Percentiles rank a stretch among this genome's conserved stretches.
Conservation (phyloP, 805 yeast species). For the Blastobotrys americana region DNA sequence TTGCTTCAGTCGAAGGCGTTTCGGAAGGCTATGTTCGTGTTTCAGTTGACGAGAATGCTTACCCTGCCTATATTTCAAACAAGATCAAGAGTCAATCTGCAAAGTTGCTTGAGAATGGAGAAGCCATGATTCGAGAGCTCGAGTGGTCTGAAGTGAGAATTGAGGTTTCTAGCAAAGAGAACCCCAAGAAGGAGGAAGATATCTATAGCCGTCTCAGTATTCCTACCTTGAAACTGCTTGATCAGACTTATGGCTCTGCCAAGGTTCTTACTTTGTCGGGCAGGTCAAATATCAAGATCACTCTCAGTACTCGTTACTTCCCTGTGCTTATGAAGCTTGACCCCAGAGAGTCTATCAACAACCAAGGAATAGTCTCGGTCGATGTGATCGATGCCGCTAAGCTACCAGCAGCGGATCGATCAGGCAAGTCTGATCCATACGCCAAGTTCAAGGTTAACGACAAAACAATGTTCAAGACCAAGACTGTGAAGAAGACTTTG, state of each 20-base stretch:
- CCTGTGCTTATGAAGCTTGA: slow-evolving; percentile 66
- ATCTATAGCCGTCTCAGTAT: slow-evolving; percentile 54
- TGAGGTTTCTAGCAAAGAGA: slow-evolving; percentile 50
- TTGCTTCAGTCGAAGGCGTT: slow-evolving; percentile 52
- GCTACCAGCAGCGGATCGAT: slow-evolving; percentile 78
- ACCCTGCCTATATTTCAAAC: slow-evolving; percentile 53
- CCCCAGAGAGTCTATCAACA: slow-evolving; percentile 62
- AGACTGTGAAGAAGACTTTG: slow-evolving; percentile 76
- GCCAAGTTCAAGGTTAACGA: slow-evolving; percentile 62
- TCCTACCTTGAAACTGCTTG: slow-evolving; percentile 59
- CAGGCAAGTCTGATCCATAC: slow-evolving; percentile 93
- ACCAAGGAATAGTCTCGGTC: slow-evolving; percentile 63
- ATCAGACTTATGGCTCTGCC: slow-evolving; percentile 58
- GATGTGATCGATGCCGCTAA: slow-evolving; percentile 57
- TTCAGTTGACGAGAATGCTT: slow-evolving; percentile 69
- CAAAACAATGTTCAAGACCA: slow-evolving; percentile 59
- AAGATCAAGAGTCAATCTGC: slow-evolving; percentile 34
- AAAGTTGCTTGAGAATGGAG: slow-evolving; percentile 52
- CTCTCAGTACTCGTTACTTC: slow-evolving; percentile 64
- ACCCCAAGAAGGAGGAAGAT: slow-evolving; percentile 43
- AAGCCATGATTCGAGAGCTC: slow-evolving; percentile 67
- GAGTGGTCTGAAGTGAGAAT: slow-evolving; percentile 63
- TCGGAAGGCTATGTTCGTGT: slow-evolving; percentile 58
- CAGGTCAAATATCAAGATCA: slow-evolving; percentile 40
- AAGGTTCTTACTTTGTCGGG: slow-evolving; percentile 50